Evolutionary conservation across 169 alveolate species (phyloP).

Genomic region (Babesia ovis): DNA sequence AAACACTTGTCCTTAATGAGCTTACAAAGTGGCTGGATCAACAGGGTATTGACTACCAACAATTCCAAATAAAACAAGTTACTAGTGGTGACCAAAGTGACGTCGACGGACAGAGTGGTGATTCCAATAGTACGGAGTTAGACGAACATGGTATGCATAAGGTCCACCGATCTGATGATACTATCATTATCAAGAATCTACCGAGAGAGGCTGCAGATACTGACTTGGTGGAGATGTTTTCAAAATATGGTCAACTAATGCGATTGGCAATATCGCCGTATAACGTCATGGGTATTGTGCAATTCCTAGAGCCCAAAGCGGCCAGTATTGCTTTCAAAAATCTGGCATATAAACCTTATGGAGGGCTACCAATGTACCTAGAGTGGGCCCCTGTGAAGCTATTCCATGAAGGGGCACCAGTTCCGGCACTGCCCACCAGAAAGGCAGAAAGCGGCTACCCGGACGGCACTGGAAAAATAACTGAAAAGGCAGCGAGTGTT

Average conservation of each 20-base stretch:
- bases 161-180: slow-evolving; percentile 49
- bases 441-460: background rate
- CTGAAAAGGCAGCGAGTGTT: background rate
- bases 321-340: slow-evolving; percentile 87
- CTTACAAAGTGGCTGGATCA: slow-evolving; percentile 92
- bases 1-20: slow-evolving; percentile 89
- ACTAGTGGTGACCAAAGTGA: background rate
- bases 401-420: slow-evolving; percentile 35
- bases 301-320: slow-evolving; percentile 76
- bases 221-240: slow-evolving; percentile 82
- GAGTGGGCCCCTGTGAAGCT: slow-evolving; percentile 90
- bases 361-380: slow-evolving; percentile 85
- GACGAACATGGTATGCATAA: background rate
- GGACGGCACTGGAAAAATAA: background rate
- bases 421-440: background rate
- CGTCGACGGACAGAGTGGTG: background rate
- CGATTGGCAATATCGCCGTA: slow-evolving; percentile 86
- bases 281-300: slow-evolving; percentile 87
- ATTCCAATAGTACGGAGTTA: background rate
- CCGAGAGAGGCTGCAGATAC: slow-evolving; percentile 71
- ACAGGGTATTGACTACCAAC: slow-evolving; percentile 88
- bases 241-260: slow-evolving; percentile 81
- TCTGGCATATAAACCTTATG: slow-evolving; percentile 83
- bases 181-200: slow-evolving; percentile 75
- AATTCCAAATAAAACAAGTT: slow-evolving; percentile 53